Percentiles rank a stretch among this genome's conserved stretches.
Evolutionary conservation across 2,329 filamentous ascomycete species (phyloP).

Genomic region (Colletotrichum cereale): DNA sequence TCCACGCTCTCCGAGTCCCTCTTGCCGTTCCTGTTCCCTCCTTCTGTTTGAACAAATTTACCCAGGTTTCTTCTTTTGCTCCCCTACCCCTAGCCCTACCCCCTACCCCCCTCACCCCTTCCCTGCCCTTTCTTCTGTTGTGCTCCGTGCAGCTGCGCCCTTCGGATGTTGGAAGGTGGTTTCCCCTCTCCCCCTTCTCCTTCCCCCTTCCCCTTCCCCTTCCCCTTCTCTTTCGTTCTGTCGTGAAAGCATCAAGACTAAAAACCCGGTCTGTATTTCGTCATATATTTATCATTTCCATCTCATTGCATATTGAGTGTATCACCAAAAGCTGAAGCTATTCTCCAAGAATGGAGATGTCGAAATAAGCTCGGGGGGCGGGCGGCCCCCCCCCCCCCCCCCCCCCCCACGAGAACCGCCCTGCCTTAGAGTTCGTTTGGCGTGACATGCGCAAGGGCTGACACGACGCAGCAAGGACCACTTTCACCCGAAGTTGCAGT

Average conservation of each 20-base stretch:
- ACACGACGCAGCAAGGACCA: constrained; percentile 25
- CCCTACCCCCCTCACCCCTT: background rate
- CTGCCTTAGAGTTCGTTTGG: constrained; percentile 26
- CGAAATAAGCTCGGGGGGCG: constrained; percentile 40
- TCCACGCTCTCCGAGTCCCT: background rate
- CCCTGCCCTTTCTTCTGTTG: background rate
- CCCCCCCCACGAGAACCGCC: constrained; percentile 18
- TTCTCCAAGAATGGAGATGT: constrained; percentile 22
- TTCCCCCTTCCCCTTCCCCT: background rate
- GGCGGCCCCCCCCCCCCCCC: no score
- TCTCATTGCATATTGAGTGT: background rate
- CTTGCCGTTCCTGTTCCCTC: constrained; percentile 7
- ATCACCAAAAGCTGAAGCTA: background rate
- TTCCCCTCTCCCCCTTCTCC: background rate
- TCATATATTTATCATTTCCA: constrained; percentile 10
- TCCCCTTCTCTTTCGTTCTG: background rate
- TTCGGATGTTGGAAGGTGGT: background rate
- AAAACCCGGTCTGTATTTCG: background rate
- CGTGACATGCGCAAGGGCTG: constrained; percentile 17
- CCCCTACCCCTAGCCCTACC: background rate
- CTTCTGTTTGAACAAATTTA: background rate
- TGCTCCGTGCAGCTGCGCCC: background rate
- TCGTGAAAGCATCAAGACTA: background rate
- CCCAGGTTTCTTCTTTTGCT: background rate
- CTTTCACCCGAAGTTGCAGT: constrained; percentile 36